Conservation (phyloP, 208 protist genomes). For the Histomonas meleagridis region DNA sequence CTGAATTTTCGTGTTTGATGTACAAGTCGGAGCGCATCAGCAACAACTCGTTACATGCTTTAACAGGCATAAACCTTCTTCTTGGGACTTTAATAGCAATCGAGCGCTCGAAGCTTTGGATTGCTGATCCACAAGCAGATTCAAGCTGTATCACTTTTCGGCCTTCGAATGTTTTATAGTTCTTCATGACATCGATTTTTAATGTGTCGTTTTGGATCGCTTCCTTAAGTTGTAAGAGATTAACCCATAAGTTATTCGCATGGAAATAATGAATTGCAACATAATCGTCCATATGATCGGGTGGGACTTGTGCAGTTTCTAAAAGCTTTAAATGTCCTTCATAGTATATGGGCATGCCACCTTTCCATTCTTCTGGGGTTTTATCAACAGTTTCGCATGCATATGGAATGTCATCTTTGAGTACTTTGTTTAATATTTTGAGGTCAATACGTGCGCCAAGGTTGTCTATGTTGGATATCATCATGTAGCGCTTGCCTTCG, state of each 20-base stretch:
- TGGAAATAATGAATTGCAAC: constrained; percentile 86
- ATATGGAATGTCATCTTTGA: constrained; percentile 43
- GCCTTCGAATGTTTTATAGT: constrained; percentile 47
- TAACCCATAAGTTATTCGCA: constrained; percentile 96
- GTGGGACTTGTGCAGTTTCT: not conserved
- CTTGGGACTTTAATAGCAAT: constrained; percentile 74
- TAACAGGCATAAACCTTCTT: constrained; percentile 88
- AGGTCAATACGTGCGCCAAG: constrained; percentile 74
- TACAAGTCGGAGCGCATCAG: constrained; percentile 52
- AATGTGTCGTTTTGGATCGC: constrained; percentile 34
- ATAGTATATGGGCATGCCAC: not conserved
- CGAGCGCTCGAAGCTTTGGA: constrained; percentile 67
- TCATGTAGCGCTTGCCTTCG: constrained; percentile 76
- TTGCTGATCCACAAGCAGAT: constrained; percentile 69
- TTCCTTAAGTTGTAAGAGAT: constrained; percentile 56
- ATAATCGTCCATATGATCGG: not conserved
- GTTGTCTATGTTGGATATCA: constrained; percentile 98
- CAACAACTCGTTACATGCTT: constrained; percentile 79
- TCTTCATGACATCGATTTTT: constrained; percentile 46
- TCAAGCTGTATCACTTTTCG: constrained; percentile 47
- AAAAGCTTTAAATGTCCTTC: not conserved
- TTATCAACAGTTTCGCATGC: not conserved
- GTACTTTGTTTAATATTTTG: constrained; percentile 47
- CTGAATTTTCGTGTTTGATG: not conserved
- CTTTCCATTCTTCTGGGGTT: not conserved